These are phyloP conservation scores for Calycina marina DNA, from an alignment of 2,329 filamentous ascomycete genomes.

Conservation along the genomic window DNA sequence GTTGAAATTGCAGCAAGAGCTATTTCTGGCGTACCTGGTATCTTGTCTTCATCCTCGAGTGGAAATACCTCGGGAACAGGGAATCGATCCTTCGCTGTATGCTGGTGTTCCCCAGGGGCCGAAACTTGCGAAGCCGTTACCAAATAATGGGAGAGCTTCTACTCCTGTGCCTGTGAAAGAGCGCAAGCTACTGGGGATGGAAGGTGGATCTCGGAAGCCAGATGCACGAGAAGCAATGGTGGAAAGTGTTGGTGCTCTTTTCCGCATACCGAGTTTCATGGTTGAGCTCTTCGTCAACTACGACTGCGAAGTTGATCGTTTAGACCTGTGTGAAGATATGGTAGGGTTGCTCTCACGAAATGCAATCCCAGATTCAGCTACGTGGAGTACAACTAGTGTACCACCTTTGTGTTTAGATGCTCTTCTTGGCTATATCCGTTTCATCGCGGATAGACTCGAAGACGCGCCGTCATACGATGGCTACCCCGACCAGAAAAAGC, in stretches of 20 bases:
- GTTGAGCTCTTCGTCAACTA: conserved; percentile 95
- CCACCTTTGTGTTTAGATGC: conserved; percentile 90
- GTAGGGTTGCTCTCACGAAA: conserved; percentile 85
- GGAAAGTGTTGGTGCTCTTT: conserved; percentile 82
- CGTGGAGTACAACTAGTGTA: conserved; percentile 97
- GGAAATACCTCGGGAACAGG: conserved; percentile 78
- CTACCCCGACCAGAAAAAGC: conserved; percentile 46
- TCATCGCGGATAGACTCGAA: conserved; percentile 73
- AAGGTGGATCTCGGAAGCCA: conserved; percentile 81
- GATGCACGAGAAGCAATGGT: conserved; percentile 98
- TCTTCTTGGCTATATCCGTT: conserved; percentile 79
- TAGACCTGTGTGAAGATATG: conserved; percentile 90
- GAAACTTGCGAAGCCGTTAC: conserved; percentile 69
- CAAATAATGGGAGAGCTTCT: conserved; percentile 64
- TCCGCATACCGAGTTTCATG: conserved; percentile 88
- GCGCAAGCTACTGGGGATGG: conserved; percentile 79
- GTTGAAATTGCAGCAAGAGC: conserved; percentile 88
- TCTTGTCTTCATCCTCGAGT: conserved; percentile 89
- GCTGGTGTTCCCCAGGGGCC: conserved; percentile 85
- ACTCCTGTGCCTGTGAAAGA: conserved; percentile 89
- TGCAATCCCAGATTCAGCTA: conserved; percentile 90
- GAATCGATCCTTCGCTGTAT: conserved; percentile 84
- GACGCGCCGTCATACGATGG: conserved; percentile 49
- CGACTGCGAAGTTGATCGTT: conserved; percentile 84
- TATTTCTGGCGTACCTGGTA: conserved; percentile 88